phyloP scores from a whole-genome alignment of 2,329 filamentous ascomycete genomes.

The Zymoseptoria crescenta region DNA sequence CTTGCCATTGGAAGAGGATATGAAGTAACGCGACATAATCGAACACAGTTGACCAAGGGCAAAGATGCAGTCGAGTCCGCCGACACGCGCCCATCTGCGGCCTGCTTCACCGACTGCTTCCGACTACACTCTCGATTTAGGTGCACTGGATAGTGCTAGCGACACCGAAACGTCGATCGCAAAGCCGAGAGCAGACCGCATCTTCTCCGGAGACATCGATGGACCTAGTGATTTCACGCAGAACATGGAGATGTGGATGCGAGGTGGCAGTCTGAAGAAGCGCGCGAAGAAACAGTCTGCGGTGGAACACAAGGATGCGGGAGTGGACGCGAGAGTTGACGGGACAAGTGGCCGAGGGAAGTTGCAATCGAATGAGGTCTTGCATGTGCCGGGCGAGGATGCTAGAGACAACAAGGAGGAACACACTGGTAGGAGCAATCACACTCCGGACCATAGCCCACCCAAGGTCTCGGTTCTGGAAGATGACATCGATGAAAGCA shows the following conservation, averaged over 20 bases:
- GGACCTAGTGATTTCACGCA: slow-evolving; percentile 33
- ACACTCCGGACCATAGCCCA: slow-evolving; percentile 23
- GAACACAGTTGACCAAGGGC: background rate
- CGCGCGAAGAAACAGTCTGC: background rate
- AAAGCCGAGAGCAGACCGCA: slow-evolving; percentile 19
- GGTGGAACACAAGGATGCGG: background rate
- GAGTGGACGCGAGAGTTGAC: background rate
- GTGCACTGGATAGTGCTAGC: slow-evolving; percentile 20
- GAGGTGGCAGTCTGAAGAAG: slow-evolving; percentile 16
- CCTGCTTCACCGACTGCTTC: slow-evolving; percentile 18
- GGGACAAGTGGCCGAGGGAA: background rate
- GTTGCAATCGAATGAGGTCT: background rate
- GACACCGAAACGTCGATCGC: slow-evolving; percentile 11
- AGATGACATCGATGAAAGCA: background rate
- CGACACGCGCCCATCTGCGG: slow-evolving; percentile 18
- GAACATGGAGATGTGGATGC: slow-evolving; percentile 30
- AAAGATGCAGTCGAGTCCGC: slow-evolving; percentile 26
- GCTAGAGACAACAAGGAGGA: slow-evolving; percentile 10
- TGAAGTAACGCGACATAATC: background rate
- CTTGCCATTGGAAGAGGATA: background rate
- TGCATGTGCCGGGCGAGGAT: background rate
- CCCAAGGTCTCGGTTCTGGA: slow-evolving; percentile 17
- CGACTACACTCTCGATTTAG: slow-evolving; percentile 29
- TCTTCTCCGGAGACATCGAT: slow-evolving; percentile 31
- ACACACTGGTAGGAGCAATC: slow-evolving; percentile 18